These are phyloP conservation scores for Zopfia rhizophila DNA, from an alignment of 2,329 filamentous ascomycete genomes.

Conservation along the genomic window DNA sequence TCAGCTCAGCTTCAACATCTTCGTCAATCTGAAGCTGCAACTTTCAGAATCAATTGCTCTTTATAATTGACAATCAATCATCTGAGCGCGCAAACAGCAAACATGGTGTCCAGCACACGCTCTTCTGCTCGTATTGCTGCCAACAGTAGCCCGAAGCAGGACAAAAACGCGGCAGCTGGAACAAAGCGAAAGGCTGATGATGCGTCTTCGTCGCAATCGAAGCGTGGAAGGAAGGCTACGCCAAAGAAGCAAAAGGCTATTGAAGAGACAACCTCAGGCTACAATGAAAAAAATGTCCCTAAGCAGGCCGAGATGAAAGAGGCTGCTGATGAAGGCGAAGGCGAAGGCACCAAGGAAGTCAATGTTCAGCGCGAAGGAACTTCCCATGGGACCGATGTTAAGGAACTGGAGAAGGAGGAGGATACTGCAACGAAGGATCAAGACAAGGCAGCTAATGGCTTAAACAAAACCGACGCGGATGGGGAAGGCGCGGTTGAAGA, in stretches of 20 bases:
- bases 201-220: slow-evolving; percentile 48
- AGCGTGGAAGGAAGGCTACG: slow-evolving; percentile 54
- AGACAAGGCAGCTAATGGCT: slow-evolving; percentile 22
- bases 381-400: too few species aligned
- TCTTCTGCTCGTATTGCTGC: slow-evolving; percentile 34
- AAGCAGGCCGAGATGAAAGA: slow-evolving; percentile 40
- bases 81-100: too few species aligned
- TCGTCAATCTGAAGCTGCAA: too few species aligned
- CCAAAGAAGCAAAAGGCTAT: slow-evolving; percentile 63
- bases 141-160: slow-evolving; percentile 33
- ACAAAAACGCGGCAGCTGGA: slow-evolving; percentile 45
- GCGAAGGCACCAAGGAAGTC: slow-evolving; percentile 18
- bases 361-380: slow-evolving; percentile 10
- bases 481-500: slow-evolving; percentile 55
- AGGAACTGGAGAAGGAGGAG: slow-evolving; percentile 40
- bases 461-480: slow-evolving; percentile 30
- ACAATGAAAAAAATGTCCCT: slow-evolving; percentile 44
- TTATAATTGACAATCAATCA: too few species aligned
- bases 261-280: slow-evolving; percentile 59
- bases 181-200: slow-evolving; percentile 54
- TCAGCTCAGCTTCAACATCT: too few species aligned
- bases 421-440: slow-evolving; percentile 30
- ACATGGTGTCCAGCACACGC: slow-evolving; percentile 43
- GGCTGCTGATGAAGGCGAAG: slow-evolving; percentile 24
- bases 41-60: too few species aligned